Conservation (phyloP, 345 rosid species). For the Camelina neglecta region DNA sequence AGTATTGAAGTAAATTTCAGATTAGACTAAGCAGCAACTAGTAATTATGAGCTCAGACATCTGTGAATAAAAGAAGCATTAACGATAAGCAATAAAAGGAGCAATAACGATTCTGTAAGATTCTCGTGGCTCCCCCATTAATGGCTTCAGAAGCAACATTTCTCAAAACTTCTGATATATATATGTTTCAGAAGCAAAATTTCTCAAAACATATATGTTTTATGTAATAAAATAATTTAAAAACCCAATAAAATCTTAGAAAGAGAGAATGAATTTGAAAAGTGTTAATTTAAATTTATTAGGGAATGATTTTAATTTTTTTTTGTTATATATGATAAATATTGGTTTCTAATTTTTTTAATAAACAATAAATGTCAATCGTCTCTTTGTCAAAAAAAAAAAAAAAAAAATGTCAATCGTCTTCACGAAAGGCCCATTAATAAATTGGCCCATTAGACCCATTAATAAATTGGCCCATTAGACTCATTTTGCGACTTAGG, state of each 20-base stretch:
- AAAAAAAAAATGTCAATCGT: neutral
- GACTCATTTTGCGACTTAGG: no score
- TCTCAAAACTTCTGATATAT: neutral
- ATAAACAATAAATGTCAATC: no score
- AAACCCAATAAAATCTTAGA: no score
- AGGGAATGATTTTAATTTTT: no score
- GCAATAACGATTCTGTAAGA: constrained; percentile 14
- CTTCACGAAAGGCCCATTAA: constrained; percentile 4
- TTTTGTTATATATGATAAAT: no score
- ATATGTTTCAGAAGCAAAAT: neutral
- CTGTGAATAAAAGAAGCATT: constrained; percentile 19
- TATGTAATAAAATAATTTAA: neutral
- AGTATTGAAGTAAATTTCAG: constrained; percentile 30
- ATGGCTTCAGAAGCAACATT: neutral
- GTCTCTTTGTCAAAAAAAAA: neutral
- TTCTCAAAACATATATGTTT: neutral
- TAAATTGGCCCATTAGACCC: constrained; percentile 15
- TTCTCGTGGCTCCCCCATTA: constrained; percentile 40
- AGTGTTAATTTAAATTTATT: no score
- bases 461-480: constrained; percentile 12
- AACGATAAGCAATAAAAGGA: constrained; percentile 6
- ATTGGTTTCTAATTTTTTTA: no score
- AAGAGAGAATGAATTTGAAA: no score
- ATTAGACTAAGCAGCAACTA: constrained; percentile 40
- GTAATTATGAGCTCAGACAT: constrained; percentile 32